Evolutionary conservation across 179 eudicot genomes (phyloP).

Genomic region (Beta corolliflora): DNA sequence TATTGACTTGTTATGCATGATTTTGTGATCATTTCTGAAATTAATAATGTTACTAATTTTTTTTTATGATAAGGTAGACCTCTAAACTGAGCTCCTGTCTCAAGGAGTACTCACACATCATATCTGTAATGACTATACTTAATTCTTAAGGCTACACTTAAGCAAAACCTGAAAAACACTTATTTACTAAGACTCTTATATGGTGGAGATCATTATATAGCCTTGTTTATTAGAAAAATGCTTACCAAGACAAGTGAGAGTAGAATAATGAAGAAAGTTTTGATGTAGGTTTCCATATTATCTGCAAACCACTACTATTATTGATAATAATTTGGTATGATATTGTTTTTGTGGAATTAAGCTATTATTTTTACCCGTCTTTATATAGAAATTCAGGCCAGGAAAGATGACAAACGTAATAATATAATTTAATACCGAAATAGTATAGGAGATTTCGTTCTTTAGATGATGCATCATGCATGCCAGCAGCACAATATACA

Average conservation of each 20-base stretch:
- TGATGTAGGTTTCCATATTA: constrained; percentile 2
- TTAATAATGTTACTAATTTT: too few relatives aligned
- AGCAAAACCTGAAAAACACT: too few relatives aligned
- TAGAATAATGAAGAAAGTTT: not conserved
- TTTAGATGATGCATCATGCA: not conserved
- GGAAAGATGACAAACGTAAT: not conserved
- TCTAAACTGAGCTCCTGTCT: too few relatives aligned
- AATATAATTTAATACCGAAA: not conserved
- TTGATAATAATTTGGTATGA: not conserved
- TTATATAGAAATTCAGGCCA: not conserved
- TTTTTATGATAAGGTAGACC: too few relatives aligned
- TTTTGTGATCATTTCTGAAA: too few relatives aligned
- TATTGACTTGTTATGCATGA: too few relatives aligned
- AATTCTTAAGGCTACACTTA: too few relatives aligned
- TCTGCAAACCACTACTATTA: not conserved
- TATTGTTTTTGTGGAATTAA: too few relatives aligned
- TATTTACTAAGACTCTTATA: too few relatives aligned
- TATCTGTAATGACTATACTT: too few relatives aligned
- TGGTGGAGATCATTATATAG: too few relatives aligned
- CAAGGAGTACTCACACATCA: too few relatives aligned
- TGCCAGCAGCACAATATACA: not conserved
- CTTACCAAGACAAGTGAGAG: constrained; percentile 27
- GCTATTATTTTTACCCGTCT: not conserved
- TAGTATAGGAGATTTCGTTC: not conserved
- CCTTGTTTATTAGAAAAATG: not conserved